phyloP scores from a whole-genome alignment of 2,329 filamentous ascomycete genomes.

The Arthroderma sp. region DNA sequence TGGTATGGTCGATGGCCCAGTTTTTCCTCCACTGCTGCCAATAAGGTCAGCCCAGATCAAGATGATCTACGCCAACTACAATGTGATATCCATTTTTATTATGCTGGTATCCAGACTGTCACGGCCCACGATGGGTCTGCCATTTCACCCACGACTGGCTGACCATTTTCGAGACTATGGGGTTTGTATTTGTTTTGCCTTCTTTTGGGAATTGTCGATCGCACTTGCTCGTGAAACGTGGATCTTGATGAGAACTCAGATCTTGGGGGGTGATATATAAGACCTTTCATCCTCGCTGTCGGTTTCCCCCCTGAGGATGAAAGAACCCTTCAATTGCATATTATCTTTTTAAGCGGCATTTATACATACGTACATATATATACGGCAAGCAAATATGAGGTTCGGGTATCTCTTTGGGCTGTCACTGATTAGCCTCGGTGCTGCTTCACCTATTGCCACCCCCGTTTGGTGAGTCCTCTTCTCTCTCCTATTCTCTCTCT shows the following conservation, averaged over 20 bases:
- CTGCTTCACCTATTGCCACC: neutral
- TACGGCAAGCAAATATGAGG: neutral
- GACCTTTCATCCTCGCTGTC: neutral
- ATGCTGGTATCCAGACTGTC: neutral
- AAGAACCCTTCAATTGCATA: too few species aligned
- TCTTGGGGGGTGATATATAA: neutral
- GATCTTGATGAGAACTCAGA: neutral
- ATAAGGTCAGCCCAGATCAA: neutral
- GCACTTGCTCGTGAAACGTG: conserved; percentile 1
- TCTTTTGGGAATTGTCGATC: conserved; percentile 1
- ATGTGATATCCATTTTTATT: neutral
- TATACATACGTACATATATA: neutral
- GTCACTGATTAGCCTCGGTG: neutral
- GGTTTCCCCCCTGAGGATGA: too few species aligned
- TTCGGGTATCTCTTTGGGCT: neutral
- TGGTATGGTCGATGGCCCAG: neutral
- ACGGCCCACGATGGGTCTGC: neutral
- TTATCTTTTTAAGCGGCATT: neutral
- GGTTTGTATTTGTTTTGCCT: neutral
- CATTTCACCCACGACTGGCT: neutral
- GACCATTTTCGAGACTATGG: neutral
- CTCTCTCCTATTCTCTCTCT: neutral
- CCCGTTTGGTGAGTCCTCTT: neutral
- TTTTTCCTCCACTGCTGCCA: neutral
- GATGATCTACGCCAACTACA: neutral